Percentiles rank a stretch among this genome's conserved stretches.
Evolutionary conservation across 495 filamentous ascomycete species (phyloP).

Genomic region (Penicillium ucsense): DNA sequence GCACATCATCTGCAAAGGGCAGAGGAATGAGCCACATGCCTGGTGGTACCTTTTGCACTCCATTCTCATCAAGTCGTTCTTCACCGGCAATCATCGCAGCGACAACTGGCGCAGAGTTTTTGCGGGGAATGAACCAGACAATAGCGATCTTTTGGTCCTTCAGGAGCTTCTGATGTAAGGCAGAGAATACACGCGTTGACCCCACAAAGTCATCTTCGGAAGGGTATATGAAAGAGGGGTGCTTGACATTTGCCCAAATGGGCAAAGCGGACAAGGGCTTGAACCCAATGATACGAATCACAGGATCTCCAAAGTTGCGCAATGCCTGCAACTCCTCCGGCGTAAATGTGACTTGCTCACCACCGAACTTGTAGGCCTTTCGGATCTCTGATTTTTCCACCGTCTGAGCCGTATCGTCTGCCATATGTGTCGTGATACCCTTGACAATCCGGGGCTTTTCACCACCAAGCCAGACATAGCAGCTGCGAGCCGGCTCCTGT

Average conservation of each 20-base stretch:
- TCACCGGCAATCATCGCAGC: slow-evolving; percentile 71
- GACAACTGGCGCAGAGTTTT: slow-evolving; percentile 65
- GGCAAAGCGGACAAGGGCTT: slow-evolving; percentile 68
- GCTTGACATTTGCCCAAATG: slow-evolving; percentile 77
- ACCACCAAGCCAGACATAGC: slow-evolving; percentile 76
- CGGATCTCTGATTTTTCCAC: slow-evolving; percentile 76
- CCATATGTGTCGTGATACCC: slow-evolving; percentile 59
- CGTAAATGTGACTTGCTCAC: slow-evolving; percentile 77
- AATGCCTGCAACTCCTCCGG: slow-evolving; percentile 70
- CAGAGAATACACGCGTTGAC: slow-evolving; percentile 85
- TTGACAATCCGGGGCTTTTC: slow-evolving; percentile 74
- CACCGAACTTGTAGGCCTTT: slow-evolving; percentile 94
- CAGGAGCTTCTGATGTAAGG: slow-evolving; percentile 78
- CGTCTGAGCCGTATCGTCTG: slow-evolving; percentile 61
- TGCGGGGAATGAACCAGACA: slow-evolving; percentile 81
- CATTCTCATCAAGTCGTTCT: slow-evolving; percentile 55
- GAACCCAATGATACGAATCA: slow-evolving; percentile 89
- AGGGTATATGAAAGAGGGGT: slow-evolving; percentile 87
- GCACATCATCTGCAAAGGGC: slow-evolving; percentile 86
- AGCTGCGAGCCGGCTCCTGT: slow-evolving; percentile 67
- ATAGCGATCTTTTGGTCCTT: slow-evolving; percentile 68
- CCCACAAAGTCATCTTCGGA: slow-evolving; percentile 84
- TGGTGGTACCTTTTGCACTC: slow-evolving; percentile 61
- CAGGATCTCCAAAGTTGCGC: slow-evolving; percentile 67
- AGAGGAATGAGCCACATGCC: slow-evolving; percentile 86